phyloP scores from a whole-genome alignment of 164 flowering plant genomes.

The Chloranthus sessilifolius region DNA sequence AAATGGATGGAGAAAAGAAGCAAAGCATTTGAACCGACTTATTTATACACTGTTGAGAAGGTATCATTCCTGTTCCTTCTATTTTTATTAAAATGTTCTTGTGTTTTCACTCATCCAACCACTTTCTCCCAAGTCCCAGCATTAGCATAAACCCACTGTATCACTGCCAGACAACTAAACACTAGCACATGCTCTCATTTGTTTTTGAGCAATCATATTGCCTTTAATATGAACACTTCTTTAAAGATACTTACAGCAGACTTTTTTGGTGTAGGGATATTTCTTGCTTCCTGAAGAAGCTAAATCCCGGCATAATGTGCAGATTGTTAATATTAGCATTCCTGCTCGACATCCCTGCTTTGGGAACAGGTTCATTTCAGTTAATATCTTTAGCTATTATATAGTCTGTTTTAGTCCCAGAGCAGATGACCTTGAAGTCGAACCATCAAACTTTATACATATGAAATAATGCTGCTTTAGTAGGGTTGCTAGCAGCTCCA shows the following conservation, averaged over 20 bases:
- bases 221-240: neutral
- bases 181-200: too few species aligned
- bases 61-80: constrained; percentile 22
- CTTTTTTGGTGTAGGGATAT: constrained; percentile 70
- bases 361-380: constrained; percentile 99
- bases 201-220: too few species aligned
- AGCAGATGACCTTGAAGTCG: too few species aligned
- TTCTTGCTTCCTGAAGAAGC: constrained; percentile 89
- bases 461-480: too few species aligned
- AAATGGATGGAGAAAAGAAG: constrained; percentile 79
- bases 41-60: constrained; percentile 92
- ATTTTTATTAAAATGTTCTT: neutral
- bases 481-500: too few species aligned
- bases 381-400: too few species aligned
- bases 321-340: constrained; percentile 74
- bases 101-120: too few species aligned
- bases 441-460: too few species aligned
- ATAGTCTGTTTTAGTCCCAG: too few species aligned
- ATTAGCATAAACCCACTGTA: too few species aligned
- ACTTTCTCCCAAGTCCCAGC: too few species aligned
- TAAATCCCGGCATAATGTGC: constrained; percentile 63
- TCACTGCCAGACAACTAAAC: too few species aligned
- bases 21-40: constrained; percentile 80
- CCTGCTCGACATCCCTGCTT: constrained; percentile 88
- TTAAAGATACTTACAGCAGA: neutral